Evolutionary conservation across 2,329 filamentous ascomycete species (phyloP).

Genomic region (Trichoderma sp.): DNA sequence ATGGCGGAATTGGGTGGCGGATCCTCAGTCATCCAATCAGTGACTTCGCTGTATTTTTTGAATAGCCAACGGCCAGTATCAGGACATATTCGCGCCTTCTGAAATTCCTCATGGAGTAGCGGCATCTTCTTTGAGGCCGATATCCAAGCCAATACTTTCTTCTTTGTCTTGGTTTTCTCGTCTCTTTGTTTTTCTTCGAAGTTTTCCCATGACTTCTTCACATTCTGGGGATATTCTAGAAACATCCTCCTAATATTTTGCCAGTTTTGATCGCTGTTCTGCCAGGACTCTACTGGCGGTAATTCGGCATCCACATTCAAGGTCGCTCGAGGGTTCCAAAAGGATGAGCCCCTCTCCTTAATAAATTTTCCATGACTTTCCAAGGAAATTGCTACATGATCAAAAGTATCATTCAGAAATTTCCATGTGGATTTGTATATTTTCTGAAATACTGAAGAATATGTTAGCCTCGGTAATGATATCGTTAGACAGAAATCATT

Average conservation of each 20-base stretch:
- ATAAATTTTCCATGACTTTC: neutral
- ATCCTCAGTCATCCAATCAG: neutral
- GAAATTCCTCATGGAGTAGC: neutral
- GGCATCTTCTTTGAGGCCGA: neutral
- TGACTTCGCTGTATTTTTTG: neutral
- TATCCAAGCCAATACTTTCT: neutral
- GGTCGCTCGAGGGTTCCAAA: neutral
- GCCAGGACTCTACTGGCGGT: too few species aligned
- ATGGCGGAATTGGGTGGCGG: neutral
- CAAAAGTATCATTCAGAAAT: neutral
- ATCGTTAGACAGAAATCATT: fast-evolving
- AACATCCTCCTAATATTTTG: neutral
- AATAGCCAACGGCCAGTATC: slow-evolving; percentile 8
- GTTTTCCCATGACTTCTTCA: neutral
- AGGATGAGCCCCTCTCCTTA: neutral
- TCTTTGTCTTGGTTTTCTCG: neutral
- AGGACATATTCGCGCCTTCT: neutral
- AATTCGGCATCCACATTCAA: neutral
- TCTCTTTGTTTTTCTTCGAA: neutral
- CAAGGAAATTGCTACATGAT: neutral
- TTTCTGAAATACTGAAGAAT: neutral
- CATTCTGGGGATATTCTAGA: neutral
- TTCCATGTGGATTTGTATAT: slow-evolving; percentile 2
- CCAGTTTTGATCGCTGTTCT: neutral
- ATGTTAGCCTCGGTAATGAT: neutral